Evolutionary conservation across 202 grass and related monocot genomes (phyloP), one percentile per base, ranked within the genome.

Genomic region (Zizania palustris): DNA sequence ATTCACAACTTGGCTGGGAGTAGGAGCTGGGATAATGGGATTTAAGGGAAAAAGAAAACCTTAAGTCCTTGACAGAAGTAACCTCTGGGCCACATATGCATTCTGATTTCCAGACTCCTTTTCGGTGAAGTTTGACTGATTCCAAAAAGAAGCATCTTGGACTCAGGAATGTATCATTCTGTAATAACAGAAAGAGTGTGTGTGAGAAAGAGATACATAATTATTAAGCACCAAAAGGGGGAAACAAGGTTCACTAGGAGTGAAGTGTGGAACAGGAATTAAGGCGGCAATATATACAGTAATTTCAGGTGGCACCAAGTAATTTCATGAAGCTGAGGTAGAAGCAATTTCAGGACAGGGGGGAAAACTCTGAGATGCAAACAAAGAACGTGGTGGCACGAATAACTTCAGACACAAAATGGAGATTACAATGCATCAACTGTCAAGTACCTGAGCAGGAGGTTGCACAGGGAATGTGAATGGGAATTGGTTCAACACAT

Each of bases 41-140:
- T 45, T 67, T 58, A 13, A 53, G 20, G 55, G 34, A 67, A 87
- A 87, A 81, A 59, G 9, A 8, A 77, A 82, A 97, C 91, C 91
- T 89, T 42, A 77, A 68, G 10, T 77, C 38, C 60, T 86, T 72
- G 7, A 65, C n/a, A 45, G 74, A 88, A 85, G 74, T 36, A 60
- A 84, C 56, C 57, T 77, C 67, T 64, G 42, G 60, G 46, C 71
- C 75, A 88, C 95, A 98, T 15, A 86, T 81, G 64, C 95, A 98
- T 83, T 95, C 91, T 9, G 85, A 80, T 71, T 85, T 94, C 95
- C 95, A 98, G 38, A 92, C 49, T 44, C 95, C 91, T 87, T 58
- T 90, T 37, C 38, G 80, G 55, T 98, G 95, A 88, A 98, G 76
- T 67, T 88, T 86, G 49, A 90, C 65, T 19, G 67, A 87, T 68